Evolutionary conservation across 176 grass and related monocot genomes (phyloP).

Genomic region (Oryza meridionalis): DNA sequence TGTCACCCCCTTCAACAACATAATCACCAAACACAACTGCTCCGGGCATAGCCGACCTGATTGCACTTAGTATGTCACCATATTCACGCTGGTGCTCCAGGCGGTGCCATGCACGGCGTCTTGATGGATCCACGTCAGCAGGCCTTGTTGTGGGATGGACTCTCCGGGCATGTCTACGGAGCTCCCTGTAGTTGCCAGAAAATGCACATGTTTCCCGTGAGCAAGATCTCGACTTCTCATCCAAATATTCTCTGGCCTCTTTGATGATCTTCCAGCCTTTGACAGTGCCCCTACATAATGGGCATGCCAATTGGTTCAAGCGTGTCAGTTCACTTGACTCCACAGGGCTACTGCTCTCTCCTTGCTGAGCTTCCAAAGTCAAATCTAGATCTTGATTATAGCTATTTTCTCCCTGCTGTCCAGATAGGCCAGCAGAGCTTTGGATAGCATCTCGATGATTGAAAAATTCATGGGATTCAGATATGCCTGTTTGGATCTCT

Average conservation of each 20-base stretch:
- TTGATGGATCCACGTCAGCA: constrained; percentile 66
- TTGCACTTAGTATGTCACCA: constrained; percentile 76
- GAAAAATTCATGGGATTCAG: constrained; percentile 38
- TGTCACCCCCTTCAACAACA: constrained; percentile 65
- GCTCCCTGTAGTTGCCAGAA: constrained; percentile 72
- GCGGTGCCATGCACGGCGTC: constrained; percentile 65
- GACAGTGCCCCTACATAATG: constrained; percentile 68
- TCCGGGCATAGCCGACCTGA: constrained; percentile 77
- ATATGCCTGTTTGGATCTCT: constrained; percentile 36
- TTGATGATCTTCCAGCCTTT: constrained; percentile 67
- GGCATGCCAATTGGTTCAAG: constrained; percentile 58
- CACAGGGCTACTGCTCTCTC: constrained; percentile 27
- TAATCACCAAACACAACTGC: constrained; percentile 81
- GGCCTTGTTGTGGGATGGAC: constrained; percentile 69
- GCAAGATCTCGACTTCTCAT: constrained; percentile 70
- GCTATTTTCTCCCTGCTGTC: constrained; percentile 42
- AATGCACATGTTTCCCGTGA: constrained; percentile 66
- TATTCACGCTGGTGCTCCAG: constrained; percentile 79
- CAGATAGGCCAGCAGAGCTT: constrained; percentile 2
- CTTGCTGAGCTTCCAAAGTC: constrained; percentile 41
- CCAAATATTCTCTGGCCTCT: constrained; percentile 71
- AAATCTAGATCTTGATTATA: constrained; percentile 38
- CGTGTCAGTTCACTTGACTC: constrained; percentile 48
- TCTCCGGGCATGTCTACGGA: constrained; percentile 72
- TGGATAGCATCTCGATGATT: constrained; percentile 38